phyloP scores from a whole-genome alignment of 179 eudicot genomes.

The Gypsophila paniculata region DNA sequence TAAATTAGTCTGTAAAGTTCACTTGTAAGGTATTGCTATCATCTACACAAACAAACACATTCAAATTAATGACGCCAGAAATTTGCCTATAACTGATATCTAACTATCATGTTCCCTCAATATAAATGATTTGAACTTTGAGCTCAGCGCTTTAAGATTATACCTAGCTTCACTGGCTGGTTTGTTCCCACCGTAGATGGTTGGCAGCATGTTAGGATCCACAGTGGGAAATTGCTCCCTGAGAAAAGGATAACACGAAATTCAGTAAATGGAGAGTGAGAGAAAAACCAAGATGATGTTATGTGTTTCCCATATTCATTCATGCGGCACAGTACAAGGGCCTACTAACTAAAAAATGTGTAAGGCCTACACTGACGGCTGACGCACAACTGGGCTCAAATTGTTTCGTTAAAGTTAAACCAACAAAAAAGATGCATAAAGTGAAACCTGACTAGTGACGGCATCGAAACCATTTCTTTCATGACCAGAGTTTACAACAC shows the following conservation, averaged over 20 bases:
- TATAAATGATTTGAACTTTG: constrained; percentile 3
- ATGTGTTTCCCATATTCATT: not conserved
- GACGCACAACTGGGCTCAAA: not conserved
- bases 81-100: not conserved
- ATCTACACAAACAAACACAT: not conserved
- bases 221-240: constrained; percentile 14
- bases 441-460: not conserved
- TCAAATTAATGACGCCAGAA: no score
- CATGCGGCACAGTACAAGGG: not conserved
- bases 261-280: not conserved
- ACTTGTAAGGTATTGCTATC: not conserved
- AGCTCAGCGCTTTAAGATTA: not conserved
- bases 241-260: not conserved
- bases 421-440: constrained; percentile 6
- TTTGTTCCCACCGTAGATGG: not conserved
- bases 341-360: not conserved
- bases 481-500: constrained; percentile 4
- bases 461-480: not conserved
- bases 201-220: constrained; percentile 19
- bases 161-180: constrained; percentile 8
- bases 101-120: not conserved
- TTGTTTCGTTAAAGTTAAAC: not conserved
- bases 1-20: not conserved
- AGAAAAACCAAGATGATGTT: not conserved
- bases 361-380: not conserved